These are phyloP conservation scores for Talaromyces sp. DNA, from an alignment of 2,329 filamentous ascomycete genomes.

Conservation along the genomic window DNA sequence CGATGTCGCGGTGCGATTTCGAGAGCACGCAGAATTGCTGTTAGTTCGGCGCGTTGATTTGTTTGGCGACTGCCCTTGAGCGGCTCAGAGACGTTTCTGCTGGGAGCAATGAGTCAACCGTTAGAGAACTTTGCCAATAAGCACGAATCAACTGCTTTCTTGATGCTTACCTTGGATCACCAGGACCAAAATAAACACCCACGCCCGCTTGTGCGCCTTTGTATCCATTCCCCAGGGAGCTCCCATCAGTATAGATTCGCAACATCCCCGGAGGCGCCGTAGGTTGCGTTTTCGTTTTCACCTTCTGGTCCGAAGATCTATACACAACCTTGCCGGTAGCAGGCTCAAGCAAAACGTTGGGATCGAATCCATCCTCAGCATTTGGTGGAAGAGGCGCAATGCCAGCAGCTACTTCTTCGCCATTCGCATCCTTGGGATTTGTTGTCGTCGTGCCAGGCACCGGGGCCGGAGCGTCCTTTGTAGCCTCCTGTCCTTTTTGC, in stretches of 20 bases:
- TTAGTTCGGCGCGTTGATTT: constrained; percentile 93
- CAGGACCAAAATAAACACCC: constrained; percentile 60
- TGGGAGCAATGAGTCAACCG: constrained; percentile 12
- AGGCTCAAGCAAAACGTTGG: constrained; percentile 51
- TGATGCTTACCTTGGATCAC: constrained; percentile 47
- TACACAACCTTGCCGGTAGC: constrained; percentile 50
- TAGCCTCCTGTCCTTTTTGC: constrained; percentile 26
- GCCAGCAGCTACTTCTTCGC: constrained; percentile 45
- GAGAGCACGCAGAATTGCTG: constrained; percentile 77
- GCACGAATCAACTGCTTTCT: constrained; percentile 3
- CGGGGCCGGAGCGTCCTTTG: constrained; percentile 15
- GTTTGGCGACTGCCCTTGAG: constrained; percentile 72
- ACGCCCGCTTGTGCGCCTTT: constrained; percentile 53
- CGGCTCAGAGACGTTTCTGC: constrained; percentile 68
- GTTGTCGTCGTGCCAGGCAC: constrained; percentile 36
- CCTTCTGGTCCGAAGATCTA: constrained; percentile 49
- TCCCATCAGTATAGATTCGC: constrained; percentile 61
- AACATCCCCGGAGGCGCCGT: constrained; percentile 46
- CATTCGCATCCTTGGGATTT: constrained; percentile 38
- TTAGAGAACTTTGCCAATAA: not conserved
- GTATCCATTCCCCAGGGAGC: constrained; percentile 54
- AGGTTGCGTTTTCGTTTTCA: constrained; percentile 40
- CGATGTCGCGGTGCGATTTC: constrained; percentile 65
- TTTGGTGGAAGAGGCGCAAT: constrained; percentile 51
- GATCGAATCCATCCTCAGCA: constrained; percentile 58